These are phyloP conservation scores for Phytophthora nicotianae DNA, from an alignment of 352 stramenopile species.

Conservation along the genomic window DNA sequence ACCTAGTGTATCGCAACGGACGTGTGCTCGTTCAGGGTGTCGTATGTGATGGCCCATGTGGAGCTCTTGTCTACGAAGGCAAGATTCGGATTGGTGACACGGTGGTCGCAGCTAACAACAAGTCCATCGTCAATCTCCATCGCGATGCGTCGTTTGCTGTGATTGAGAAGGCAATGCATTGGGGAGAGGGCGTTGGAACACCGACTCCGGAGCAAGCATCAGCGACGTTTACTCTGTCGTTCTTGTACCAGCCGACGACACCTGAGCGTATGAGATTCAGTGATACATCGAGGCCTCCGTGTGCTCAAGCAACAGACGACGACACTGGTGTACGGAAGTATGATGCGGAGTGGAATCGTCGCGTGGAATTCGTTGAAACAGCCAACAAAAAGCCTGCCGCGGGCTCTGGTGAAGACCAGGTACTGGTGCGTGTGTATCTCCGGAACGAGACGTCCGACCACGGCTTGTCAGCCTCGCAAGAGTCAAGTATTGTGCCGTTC, in stretches of 20 bases:
- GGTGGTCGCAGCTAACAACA: slow-evolving; percentile 74
- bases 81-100: slow-evolving; percentile 82
- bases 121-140: slow-evolving; percentile 85
- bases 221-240: slow-evolving; percentile 67
- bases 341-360: slow-evolving; percentile 84
- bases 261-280: slow-evolving; percentile 34
- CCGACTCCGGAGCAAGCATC: slow-evolving; percentile 21
- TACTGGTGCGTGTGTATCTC: slow-evolving; percentile 77
- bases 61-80: slow-evolving; percentile 60
- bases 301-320: slow-evolving; percentile 32
- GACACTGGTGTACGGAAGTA: slow-evolving; percentile 44
- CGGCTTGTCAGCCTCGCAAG: slow-evolving; percentile 72
- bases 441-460: slow-evolving; percentile 80
- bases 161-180: slow-evolving; percentile 68
- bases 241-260: slow-evolving; percentile 61
- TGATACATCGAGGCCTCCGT: slow-evolving; percentile 33
- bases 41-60: slow-evolving; percentile 66
- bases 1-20: slow-evolving; percentile 81
- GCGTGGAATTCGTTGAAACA: slow-evolving; percentile 79
- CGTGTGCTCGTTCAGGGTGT: slow-evolving; percentile 81
- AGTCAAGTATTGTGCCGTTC: slow-evolving; percentile 87
- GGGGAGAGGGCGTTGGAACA: slow-evolving; percentile 25
- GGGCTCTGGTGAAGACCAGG: slow-evolving; percentile 37
- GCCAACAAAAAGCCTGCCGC: slow-evolving; percentile 29
- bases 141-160: slow-evolving; percentile 78